These are phyloP conservation scores for Fusarium xyrophilum DNA, from an alignment of 2,329 filamentous ascomycete species.

Conservation along the genomic window DNA sequence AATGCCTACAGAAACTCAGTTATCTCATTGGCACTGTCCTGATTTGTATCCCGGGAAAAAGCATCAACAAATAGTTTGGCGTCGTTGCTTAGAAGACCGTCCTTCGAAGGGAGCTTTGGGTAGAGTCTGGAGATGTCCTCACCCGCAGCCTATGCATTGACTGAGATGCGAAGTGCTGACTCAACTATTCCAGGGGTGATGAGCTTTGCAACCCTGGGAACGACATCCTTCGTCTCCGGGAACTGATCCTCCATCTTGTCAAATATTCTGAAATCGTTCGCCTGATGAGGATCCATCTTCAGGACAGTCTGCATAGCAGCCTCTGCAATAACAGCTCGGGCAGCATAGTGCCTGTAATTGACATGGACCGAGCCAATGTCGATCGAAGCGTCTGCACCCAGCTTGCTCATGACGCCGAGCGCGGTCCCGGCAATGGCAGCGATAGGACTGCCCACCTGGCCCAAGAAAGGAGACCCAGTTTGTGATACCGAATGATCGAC, in stretches of 20 bases:
- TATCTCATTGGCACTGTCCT: accelerated
- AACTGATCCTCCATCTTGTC: not conserved
- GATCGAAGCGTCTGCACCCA: not conserved
- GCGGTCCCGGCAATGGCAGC: not conserved
- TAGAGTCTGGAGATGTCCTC: accelerated
- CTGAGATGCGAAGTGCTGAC: not conserved
- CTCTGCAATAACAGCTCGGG: not conserved
- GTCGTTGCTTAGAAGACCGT: accelerated
- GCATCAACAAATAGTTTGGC: not conserved
- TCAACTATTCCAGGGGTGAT: accelerated
- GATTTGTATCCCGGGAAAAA: not conserved
- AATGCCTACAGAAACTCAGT: not conserved
- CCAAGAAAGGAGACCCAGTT: not conserved
- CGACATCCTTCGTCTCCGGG: accelerated
- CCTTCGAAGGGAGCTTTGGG: accelerated
- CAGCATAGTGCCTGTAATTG: not conserved
- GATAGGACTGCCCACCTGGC: not conserved
- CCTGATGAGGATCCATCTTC: not conserved
- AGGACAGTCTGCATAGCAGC: not conserved
- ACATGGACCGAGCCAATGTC: accelerated
- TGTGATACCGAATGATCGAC: not conserved
- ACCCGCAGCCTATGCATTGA: not conserved
- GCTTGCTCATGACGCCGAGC: not conserved
- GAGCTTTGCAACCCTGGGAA: not conserved
- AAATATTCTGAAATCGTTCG: not conserved